Evolutionary conservation across 2,329 filamentous ascomycete genomes (phyloP), one percentile per base, ranked within the genome.

Genomic region (Fusarium cicatricum): DNA sequence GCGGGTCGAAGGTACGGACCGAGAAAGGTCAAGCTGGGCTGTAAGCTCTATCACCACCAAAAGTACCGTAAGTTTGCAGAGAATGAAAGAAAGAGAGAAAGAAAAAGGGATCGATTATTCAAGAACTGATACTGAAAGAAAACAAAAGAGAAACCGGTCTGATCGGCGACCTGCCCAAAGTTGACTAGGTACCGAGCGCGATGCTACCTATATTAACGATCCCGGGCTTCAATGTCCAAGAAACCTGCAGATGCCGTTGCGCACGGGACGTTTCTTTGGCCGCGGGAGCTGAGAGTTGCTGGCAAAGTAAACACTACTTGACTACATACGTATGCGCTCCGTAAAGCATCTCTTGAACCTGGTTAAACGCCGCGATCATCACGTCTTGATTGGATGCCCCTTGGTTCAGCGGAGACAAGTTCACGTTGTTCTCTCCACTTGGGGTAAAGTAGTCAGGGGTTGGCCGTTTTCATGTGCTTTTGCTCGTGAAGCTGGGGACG

Each of bases 31-130:
- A 36, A 29, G 34, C 37, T 47, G 19, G 11, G 37, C 42, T 23
- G 56, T 60, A 60, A 60, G 56, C 56, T 51, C 56, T 43, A 14
- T 33, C 45, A 60, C 54, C 55, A 34, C 28, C 7, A 2, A 17
- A 26, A 17, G 14, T 12, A n/a, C 12, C 6, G 4, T 23, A 26
- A 9, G 36, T 10, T 4, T 23, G 17, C 31, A 31, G 23, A 31
- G 11, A 8, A 11, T 26, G 37, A 44, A 23, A 52, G 16, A 26
- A 21, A 12, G 12, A 31, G 23, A 31, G 11, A 8, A 11, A 29
- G 37, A 44, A 23, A 52, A 15, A 26, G 17, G 11, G 12, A 16
- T 36, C 5, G 31, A 34, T 16, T 34, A 8, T 29, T 43, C 15
- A 33, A 23, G 17, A 42, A 14, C 23, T 37, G 23, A 19, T 9